phyloP scores from a whole-genome alignment of 441 rosid species.

The Dalechampia spathulata region DNA sequence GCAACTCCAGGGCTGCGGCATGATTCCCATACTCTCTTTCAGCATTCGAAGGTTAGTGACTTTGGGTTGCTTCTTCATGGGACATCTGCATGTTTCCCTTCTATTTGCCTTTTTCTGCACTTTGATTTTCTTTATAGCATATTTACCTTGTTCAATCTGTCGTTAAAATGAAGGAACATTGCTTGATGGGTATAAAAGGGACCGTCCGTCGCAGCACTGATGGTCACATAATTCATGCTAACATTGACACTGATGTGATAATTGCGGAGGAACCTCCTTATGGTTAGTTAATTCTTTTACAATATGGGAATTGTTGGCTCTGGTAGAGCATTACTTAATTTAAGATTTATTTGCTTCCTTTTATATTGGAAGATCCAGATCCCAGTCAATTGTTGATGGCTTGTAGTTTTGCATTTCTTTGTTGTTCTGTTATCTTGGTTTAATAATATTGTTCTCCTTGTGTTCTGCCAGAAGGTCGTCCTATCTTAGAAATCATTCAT shows the following conservation, averaged over 20 bases:
- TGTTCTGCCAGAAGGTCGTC: background rate
- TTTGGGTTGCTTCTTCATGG: conserved; percentile 14
- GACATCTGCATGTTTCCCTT: conserved; percentile 1
- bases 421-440: conserved; percentile 3
- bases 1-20: conserved; percentile 92
- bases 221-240: conserved; percentile 98
- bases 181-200: conserved; percentile 99
- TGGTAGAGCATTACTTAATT: background rate
- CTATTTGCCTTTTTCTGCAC: conserved; percentile 7
- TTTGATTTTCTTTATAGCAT: conserved; percentile 2
- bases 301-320: background rate
- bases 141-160: conserved; percentile 11
- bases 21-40: conserved; percentile 92
- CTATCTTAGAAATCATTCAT: no score
- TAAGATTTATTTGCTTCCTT: background rate
- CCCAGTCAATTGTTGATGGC: background rate
- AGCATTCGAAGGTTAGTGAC: conserved; percentile 85
- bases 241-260: conserved; percentile 96
- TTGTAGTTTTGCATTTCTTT: background rate
- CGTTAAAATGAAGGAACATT: conserved; percentile 68
- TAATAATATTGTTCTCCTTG: background rate
- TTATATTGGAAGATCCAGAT: background rate
- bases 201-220: conserved; percentile 98
- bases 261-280: conserved; percentile 98
- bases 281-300: conserved; percentile 53